Evolutionary conservation across 2,329 filamentous ascomycete species (phyloP).

Genomic region (Diaporthe ilicicola): DNA sequence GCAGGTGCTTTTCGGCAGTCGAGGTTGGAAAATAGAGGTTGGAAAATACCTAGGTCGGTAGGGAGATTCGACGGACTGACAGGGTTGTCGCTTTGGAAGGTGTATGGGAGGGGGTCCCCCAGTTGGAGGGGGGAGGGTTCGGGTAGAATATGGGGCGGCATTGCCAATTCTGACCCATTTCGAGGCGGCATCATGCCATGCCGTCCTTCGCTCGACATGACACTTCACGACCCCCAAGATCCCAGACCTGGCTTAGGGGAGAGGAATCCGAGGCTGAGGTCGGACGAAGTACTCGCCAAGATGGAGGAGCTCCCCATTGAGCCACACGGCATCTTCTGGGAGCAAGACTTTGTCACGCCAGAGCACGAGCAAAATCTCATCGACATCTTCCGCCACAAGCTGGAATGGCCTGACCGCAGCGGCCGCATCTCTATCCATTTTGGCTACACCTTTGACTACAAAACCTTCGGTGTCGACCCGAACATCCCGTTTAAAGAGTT

Average conservation of each 20-base stretch:
- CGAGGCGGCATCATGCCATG: background rate
- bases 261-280: background rate
- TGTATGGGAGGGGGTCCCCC: background rate
- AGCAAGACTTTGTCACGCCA: conserved; percentile 55
- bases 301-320: conserved; percentile 39
- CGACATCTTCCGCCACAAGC: conserved; percentile 51
- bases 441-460: conserved; percentile 66
- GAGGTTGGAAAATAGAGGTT: no score
- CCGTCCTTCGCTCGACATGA: background rate
- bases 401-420: conserved; percentile 55
- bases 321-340: conserved; percentile 52
- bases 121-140: background rate
- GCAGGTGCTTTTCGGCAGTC: no score
- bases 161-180: background rate
- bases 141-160: background rate
- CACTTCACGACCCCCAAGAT: background rate
- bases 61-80: no score
- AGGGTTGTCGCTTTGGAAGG: no score
- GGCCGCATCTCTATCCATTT: conserved; percentile 62
- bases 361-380: conserved; percentile 55
- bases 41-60: no score
- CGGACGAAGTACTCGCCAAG: background rate
- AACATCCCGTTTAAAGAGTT: conserved; percentile 59
- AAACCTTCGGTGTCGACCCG: conserved; percentile 63
- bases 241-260: background rate